Base-by-base conservation (phyloP, 2,329 filamentous ascomycete species). In the Arachnomyces sp. region DNA sequence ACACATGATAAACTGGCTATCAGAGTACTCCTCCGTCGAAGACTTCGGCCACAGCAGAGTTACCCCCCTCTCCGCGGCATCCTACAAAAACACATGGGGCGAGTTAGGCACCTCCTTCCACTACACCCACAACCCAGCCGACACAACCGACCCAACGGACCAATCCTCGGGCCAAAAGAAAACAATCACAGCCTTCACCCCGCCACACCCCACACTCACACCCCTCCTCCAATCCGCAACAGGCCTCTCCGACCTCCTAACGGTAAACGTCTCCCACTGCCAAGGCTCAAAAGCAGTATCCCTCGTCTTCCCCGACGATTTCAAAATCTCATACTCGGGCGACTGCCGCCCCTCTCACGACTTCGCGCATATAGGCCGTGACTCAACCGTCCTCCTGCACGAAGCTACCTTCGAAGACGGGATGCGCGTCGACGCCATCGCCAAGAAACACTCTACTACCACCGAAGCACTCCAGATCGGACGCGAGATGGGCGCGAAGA, bases 401-500 rank as follows among this genome's bases (percentile, higher is more conserved):
- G 92, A 98, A 71, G 89, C 88, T 46, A 98, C 92, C 0, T 96
- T 98, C 57, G 86, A 92, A 51, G 86, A 94, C 57, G 85, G 92
- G 53, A 76, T 94, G 51, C 53, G 63, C 30, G 76, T 73, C 12
- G 89, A 95, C 54, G 92, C 92, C 3, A 58, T 74, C 18, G 84
- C 82, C 38, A 98, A 98, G 76, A 88, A 83, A 56, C 92, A 98
- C 67, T 85, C 77, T 30, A 98, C 92, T 7, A 85, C 88, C 46
- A 76, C 76, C 11, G 92, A 98, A 66, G 92, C 92, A 1, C 73
- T 98, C 3, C 72, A 70, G 33, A 75, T 96, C 2, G 90, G 82
- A 2, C 72, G 74, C 9, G 65, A 70, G 34, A 98, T 98, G 92
- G 64, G 74, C 18, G 92, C 89, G 0, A 77, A 81, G 48, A 73